phyloP scores from a whole-genome alignment of 2,329 filamentous ascomycete species.

The Fusarium decemcellulare region DNA sequence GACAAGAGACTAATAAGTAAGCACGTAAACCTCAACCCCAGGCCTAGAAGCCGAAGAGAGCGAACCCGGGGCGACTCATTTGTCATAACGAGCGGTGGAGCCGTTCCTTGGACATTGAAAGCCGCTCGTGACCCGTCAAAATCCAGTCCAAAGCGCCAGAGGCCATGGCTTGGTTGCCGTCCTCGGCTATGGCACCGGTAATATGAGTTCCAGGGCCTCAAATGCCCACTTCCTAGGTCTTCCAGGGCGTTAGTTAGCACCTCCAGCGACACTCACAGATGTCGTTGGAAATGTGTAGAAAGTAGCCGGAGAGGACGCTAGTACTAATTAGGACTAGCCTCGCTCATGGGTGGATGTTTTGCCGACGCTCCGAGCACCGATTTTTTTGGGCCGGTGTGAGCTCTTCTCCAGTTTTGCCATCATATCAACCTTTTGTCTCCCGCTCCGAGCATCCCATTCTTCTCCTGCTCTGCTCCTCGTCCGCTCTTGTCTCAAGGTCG shows the following conservation, averaged over 20 bases:
- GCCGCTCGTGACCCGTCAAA: constrained; percentile 40
- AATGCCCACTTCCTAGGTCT: constrained; percentile 10
- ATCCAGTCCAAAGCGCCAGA: constrained; percentile 20
- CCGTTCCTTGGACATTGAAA: constrained; percentile 36
- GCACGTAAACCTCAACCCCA: too few species aligned
- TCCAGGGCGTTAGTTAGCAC: constrained; percentile 25
- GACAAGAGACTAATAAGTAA: too few species aligned
- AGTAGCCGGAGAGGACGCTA: constrained; percentile 47
- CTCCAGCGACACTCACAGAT: constrained; percentile 42
- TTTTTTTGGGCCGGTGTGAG: constrained; percentile 54
- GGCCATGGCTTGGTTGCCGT: background rate
- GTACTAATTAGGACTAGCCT: constrained; percentile 48
- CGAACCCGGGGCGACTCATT: constrained; percentile 42
- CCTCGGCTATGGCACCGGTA: constrained; percentile 44
- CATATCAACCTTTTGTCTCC: constrained; percentile 45
- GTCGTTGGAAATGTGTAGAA: constrained; percentile 57
- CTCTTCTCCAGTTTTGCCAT: constrained; percentile 44
- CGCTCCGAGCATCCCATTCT: constrained; percentile 36
- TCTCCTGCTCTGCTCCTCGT: constrained; percentile 27
- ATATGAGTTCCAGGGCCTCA: constrained; percentile 32
- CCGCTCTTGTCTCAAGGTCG: constrained; percentile 47
- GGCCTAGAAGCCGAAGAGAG: background rate
- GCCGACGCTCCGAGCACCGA: constrained; percentile 57
- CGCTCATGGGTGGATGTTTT: constrained; percentile 54
- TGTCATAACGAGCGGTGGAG: constrained; percentile 41